Base-by-base conservation (phyloP, 805 yeast species). In the Pichia sporocuriosa region DNA sequence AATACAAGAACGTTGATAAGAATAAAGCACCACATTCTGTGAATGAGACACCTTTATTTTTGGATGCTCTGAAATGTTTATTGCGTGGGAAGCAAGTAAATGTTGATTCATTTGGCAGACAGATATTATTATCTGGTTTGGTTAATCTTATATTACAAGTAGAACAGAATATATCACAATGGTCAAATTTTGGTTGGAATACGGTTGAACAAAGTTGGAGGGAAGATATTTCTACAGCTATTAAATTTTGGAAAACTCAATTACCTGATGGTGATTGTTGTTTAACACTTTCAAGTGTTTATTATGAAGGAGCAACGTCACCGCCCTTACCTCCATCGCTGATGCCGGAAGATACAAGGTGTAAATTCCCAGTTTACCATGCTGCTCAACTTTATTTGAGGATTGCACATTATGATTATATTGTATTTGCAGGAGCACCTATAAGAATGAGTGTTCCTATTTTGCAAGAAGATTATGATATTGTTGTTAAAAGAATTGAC, bases 361-460 rank as follows among this genome's bases (percentile, higher is more conserved):
- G 83, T 54, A 72, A 72, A 37, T 67, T 72, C 39, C 81, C 88
- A 0, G 74, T 77, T 45, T 81, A 77, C 57, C 87, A 84, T 54
- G 67, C 82, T 57, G 75, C 84, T 1, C 87, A 81, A 49, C 73
- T 81, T 5, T 68, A 75, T 13, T 67, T 84, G 34, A 70, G 79
- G 42, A 69, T 81, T 20, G 75, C 79, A 42, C 84, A 82, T 44
- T 79, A 80, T 55, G 93, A 85, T 56, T 76, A 81, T 47, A 81
- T 84, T 43, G 78, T 82, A 4, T 82, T 68, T 55, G 78, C 88
- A 2, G 95, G 95, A 0, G 81, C 85, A 2, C 89, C 89, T 0
- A 73, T 78, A 51, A 70, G 85, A 49, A 76, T 80, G 77, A 81
- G 76, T 51, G 83, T 77, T 22, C 65, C 65, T n/a, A 72, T 79